Evolutionary conservation across 345 rosid genomes (phyloP), one percentile per base, ranked within the genome.

Genomic region (Carallia brachiata): DNA sequence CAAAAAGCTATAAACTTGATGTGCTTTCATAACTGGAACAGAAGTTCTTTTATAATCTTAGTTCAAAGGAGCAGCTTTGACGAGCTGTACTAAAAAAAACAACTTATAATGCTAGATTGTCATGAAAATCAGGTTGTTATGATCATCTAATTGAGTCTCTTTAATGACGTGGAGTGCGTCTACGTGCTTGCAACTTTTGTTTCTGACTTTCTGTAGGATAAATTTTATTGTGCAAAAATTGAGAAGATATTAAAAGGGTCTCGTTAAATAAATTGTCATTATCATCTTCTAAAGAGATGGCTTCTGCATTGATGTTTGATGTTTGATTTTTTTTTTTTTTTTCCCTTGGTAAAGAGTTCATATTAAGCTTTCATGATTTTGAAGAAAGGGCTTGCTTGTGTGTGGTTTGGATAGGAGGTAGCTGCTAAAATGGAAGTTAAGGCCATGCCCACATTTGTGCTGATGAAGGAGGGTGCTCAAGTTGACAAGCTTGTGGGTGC

Each of bases 361-460:
- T 1, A 52, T 13, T 13, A 52, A 0, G 13, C 16, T 0, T 52
- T 17, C 23, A 17, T 4, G 55, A 52, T 52, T 52, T 52, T 52
- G 32, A 23, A 23, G 23, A 23, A 23, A 23, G 31, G 2, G 23
- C 23, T 23, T 23, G 23, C 10, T 56, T 47, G 48, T 58, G 10
- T 27, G 66, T 73, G 78, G 72, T 70, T 36, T 57, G 31, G 30
- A 71, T 75, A 92, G 97, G 97, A 86, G 63, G 97, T 91, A 66
- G 97, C 97, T 4, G 62, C 71, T 30, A 82, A 75, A 66, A 67
- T 89, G 86, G 88, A 84, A 68, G 79, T 89, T 23, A 92, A 87
- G 78, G 97, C 99, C n/a, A 95, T 95, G 99, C 96, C 99, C 1
- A 90, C 99, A 15, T 92, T 92, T 80, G 23, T 86, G 77, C 75